Evolutionary conservation across 768 basidiomycete genomes (phyloP).

Genomic region (Scleroderma citrinum): DNA sequence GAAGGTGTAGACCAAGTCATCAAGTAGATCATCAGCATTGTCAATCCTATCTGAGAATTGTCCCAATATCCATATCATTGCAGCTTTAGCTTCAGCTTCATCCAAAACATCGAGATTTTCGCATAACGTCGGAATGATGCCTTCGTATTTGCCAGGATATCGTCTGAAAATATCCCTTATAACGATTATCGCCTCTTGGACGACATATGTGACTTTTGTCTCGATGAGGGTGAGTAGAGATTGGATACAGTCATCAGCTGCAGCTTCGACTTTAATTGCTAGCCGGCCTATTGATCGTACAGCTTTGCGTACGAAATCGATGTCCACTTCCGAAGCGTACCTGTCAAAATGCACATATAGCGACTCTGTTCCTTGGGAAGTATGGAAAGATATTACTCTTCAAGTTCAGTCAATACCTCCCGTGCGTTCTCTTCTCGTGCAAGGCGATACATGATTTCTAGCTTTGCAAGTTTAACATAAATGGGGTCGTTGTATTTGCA

Average conservation of each 20-base stretch:
- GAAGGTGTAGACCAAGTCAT: constrained; percentile 85
- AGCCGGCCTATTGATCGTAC: constrained; percentile 95
- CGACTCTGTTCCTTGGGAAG: not conserved
- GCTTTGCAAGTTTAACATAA: constrained; percentile 95
- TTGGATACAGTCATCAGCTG: constrained; percentile 87
- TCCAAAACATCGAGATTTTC: constrained; percentile 88
- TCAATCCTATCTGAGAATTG: constrained; percentile 95
- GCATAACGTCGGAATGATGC: constrained; percentile 89
- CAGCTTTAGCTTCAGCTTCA: constrained; percentile 94
- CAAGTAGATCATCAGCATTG: constrained; percentile 91
- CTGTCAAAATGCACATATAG: constrained; percentile 32
- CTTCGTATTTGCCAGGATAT: constrained; percentile 96
- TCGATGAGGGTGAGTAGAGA: constrained; percentile 82
- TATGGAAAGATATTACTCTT: constrained; percentile 57
- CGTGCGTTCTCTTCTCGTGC: constrained; percentile 91
- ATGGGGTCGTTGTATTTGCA: constrained; percentile 99
- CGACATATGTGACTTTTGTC: constrained; percentile 92
- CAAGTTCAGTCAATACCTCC: constrained; percentile 90
- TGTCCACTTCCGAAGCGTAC: constrained; percentile 96
- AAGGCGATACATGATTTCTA: constrained; percentile 98
- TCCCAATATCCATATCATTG: constrained; percentile 97
- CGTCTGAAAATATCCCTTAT: constrained; percentile 97
- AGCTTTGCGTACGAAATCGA: constrained; percentile 97
- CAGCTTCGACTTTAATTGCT: constrained; percentile 93
- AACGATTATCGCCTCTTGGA: constrained; percentile 95